Evolutionary conservation across 176 grass and related monocot genomes (phyloP).

Genomic region (Avena insularis): DNA sequence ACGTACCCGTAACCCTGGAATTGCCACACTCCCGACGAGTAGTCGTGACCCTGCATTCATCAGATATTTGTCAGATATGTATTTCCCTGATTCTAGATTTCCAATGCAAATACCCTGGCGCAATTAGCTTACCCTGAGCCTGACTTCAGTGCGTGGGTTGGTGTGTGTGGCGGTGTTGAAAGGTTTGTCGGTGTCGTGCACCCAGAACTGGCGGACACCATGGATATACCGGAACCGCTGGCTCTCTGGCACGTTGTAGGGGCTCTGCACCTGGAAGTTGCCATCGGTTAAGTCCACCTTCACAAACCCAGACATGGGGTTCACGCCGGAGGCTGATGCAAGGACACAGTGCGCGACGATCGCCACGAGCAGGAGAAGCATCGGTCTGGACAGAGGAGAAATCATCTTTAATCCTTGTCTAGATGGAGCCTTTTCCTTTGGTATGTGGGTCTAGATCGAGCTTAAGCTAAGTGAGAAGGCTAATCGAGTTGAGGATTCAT

Average conservation of each 20-base stretch:
- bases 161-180: no score
- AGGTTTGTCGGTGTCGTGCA: conserved; percentile 44
- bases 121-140: conserved; percentile 17
- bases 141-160: conserved; percentile 30
- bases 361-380: no score
- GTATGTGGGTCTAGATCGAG: no score
- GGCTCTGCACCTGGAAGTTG: conserved; percentile 39
- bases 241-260: conserved; percentile 39
- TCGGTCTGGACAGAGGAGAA: no score
- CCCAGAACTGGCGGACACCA: conserved; percentile 46
- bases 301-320: conserved; percentile 43
- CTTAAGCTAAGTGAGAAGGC: no score
- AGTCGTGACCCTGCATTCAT: conserved; percentile 34
- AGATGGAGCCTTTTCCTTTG: no score
- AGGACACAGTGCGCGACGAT: no score
- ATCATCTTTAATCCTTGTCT: no score
- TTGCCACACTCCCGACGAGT: conserved; percentile 52
- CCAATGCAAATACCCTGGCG: neutral
- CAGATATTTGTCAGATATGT: neutral
- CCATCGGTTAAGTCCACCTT: neutral
- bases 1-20: no score
- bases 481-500: no score
- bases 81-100: no score
- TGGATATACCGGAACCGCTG: conserved; percentile 13
- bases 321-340: neutral